phyloP scores from a whole-genome alignment of 2,329 filamentous ascomycete species.

The Microsporum ferrugineum region DNA sequence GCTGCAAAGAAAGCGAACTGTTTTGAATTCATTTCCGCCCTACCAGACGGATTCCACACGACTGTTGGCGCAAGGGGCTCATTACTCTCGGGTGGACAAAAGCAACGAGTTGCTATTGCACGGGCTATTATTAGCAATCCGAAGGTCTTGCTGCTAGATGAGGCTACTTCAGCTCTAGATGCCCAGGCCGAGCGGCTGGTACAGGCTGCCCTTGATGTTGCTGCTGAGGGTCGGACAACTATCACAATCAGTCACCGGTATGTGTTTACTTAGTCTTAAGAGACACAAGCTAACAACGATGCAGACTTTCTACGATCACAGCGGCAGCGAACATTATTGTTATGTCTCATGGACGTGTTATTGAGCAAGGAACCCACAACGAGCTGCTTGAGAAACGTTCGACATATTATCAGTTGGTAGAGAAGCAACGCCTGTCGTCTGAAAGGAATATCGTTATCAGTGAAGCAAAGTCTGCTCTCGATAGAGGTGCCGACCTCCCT shows the following conservation, averaged over 20 bases:
- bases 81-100: constrained; percentile 89
- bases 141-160: constrained; percentile 69
- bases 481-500: no score
- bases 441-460: no score
- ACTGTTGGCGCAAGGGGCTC: constrained; percentile 82
- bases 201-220: constrained; percentile 65
- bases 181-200: constrained; percentile 75
- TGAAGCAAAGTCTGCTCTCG: no score
- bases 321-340: constrained; percentile 24
- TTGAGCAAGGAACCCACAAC: constrained; percentile 29
- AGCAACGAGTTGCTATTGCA: constrained; percentile 91
- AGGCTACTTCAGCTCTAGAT: constrained; percentile 72
- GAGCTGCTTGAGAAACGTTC: constrained; percentile 20
- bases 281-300: constrained; percentile 24
- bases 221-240: constrained; percentile 42
- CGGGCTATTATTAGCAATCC: constrained; percentile 67
- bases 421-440: background rate
- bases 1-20: constrained; percentile 40
- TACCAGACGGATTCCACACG: constrained; percentile 71
- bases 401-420: background rate
- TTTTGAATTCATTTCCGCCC: constrained; percentile 61
- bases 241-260: constrained; percentile 29
- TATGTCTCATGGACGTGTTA: constrained; percentile 24
- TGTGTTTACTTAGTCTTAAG: background rate
- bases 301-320: constrained; percentile 24